Evolutionary conservation across 2,329 filamentous ascomycete species (phyloP).

Genomic region (Metarhizium humberi): DNA sequence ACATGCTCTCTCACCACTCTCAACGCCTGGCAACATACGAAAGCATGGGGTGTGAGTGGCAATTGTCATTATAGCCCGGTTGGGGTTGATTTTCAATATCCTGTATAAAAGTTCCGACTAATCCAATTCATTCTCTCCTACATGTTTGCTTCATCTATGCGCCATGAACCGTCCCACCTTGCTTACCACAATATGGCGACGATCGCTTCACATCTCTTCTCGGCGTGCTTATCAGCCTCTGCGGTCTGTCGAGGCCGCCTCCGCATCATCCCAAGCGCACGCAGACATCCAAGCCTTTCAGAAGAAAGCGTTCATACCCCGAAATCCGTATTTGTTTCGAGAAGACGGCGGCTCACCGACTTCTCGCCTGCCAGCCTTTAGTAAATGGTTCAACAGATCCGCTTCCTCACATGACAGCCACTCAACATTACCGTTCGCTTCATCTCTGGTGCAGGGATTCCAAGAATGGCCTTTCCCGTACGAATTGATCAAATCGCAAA

Average conservation of each 20-base stretch:
- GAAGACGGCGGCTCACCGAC: constrained; percentile 29
- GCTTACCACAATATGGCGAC: constrained; percentile 1
- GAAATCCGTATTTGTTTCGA: constrained; percentile 40
- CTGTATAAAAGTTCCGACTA: too few species aligned
- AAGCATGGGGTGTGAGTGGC: too few species aligned
- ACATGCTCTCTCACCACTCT: background rate
- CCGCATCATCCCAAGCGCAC: constrained; percentile 8
- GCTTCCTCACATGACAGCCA: background rate
- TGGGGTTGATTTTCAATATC: too few species aligned
- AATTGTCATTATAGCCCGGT: too few species aligned
- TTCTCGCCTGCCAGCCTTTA: constrained; percentile 37
- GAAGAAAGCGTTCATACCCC: constrained; percentile 39
- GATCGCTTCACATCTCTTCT: background rate
- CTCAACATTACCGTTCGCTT: background rate
- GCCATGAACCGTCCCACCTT: constrained; percentile 3
- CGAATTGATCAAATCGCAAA: constrained; percentile 23
- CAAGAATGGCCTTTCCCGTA: constrained; percentile 27
- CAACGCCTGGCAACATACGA: background rate
- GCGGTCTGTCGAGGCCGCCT: constrained; percentile 2
- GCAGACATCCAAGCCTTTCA: constrained; percentile 37
- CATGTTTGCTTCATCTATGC: background rate
- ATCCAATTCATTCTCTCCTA: background rate
- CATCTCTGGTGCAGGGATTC: constrained; percentile 20
- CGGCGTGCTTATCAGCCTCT: background rate
- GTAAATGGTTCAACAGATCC: constrained; percentile 46